Conservation (phyloP, 1,139 yeast genomes). For the Kodamaea sp. region DNA sequence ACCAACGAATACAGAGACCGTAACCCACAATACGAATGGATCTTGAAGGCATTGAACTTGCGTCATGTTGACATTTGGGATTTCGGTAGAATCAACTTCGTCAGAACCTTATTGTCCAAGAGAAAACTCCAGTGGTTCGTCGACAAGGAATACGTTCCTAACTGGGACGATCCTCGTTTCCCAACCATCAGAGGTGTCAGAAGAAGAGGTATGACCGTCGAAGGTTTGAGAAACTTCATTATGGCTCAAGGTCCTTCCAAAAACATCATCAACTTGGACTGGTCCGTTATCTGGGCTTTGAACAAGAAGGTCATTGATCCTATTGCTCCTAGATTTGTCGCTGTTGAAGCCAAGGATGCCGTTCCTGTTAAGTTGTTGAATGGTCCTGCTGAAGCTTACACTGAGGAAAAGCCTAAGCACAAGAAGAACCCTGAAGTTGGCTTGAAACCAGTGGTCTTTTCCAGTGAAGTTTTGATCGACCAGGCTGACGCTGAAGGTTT, state of each 20-base stretch:
- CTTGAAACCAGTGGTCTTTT: constrained; percentile 70
- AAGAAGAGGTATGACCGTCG: constrained; percentile 99
- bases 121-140: constrained; percentile 99
- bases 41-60: constrained; percentile 73
- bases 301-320: constrained; percentile 97
- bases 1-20: constrained; percentile 98
- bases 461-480: constrained; percentile 70
- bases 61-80: constrained; percentile 97
- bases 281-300: constrained; percentile 96
- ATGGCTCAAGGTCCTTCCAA: constrained; percentile 96
- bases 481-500: constrained; percentile 84
- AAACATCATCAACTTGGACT: constrained; percentile 92
- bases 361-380: constrained; percentile 66
- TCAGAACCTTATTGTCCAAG: constrained; percentile 90
- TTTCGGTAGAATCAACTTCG: constrained; percentile 93
- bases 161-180: constrained; percentile 99
- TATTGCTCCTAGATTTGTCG: constrained; percentile 91
- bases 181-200: constrained; percentile 98
- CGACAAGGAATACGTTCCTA: constrained; percentile 77
- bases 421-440: constrained; percentile 96
- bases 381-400: constrained; percentile 63
- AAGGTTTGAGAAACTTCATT: constrained; percentile 90
- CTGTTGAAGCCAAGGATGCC: constrained; percentile 61
- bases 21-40: constrained; percentile 97
- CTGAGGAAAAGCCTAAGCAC: constrained; percentile 86